Evolutionary conservation across 2,329 filamentous ascomycete genomes (phyloP).

Genomic region (Calonectria montana): DNA sequence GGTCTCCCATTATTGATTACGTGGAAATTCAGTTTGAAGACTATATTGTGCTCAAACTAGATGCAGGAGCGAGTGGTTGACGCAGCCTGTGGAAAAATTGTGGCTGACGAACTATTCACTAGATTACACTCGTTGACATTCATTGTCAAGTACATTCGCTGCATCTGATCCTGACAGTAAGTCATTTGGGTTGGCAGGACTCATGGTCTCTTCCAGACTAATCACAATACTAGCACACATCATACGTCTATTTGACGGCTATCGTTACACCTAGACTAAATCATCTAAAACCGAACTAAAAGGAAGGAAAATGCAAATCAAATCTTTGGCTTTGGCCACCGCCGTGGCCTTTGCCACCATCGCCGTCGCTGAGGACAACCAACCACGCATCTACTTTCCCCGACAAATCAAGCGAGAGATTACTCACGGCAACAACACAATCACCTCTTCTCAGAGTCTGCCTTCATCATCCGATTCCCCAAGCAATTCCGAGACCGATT

Average conservation of each 20-base stretch:
- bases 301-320: slow-evolving; percentile 60
- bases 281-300: slow-evolving; percentile 33
- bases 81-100: neutral
- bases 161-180: slow-evolving; percentile 59
- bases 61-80: neutral
- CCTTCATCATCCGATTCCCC: slow-evolving; percentile 32
- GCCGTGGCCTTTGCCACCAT: slow-evolving; percentile 61
- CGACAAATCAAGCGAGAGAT: slow-evolving; percentile 65
- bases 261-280: slow-evolving; percentile 32
- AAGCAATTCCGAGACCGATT: slow-evolving; percentile 27
- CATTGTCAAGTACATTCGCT: slow-evolving; percentile 72
- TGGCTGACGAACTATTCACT: slow-evolving; percentile 19
- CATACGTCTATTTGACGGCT: slow-evolving; percentile 32
- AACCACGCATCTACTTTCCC: slow-evolving; percentile 68
- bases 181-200: slow-evolving; percentile 16
- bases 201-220: slow-evolving; percentile 1
- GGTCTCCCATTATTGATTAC: neutral
- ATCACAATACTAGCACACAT: slow-evolving; percentile 35
- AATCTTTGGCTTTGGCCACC: slow-evolving; percentile 59
- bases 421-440: slow-evolving; percentile 52
- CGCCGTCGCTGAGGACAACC: slow-evolving; percentile 56
- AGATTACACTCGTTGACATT: slow-evolving; percentile 63
- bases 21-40: neutral
- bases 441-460: slow-evolving; percentile 42
- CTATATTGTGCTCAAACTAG: neutral